Conservation (phyloP, 2,329 filamentous ascomycete genomes). For the Talaromyces sp. region DNA sequence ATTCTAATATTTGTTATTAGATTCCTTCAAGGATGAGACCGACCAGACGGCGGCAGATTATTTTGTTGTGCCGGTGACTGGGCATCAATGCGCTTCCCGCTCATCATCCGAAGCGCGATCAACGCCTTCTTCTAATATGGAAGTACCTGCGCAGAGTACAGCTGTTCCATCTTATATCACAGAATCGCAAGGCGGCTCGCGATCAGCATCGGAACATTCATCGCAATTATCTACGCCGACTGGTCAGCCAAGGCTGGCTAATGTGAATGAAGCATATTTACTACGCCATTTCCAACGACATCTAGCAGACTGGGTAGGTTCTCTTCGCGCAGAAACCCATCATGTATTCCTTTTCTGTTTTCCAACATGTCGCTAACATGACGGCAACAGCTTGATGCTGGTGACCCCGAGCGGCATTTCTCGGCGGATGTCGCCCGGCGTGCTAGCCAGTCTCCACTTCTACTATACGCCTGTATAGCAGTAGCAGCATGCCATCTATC, state of each 20-base stretch:
- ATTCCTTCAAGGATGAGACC: slow-evolving; percentile 41
- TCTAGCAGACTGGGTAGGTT: slow-evolving; percentile 36
- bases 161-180: slow-evolving; percentile 16
- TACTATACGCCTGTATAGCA: slow-evolving; percentile 38
- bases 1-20: slow-evolving; percentile 14
- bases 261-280: slow-evolving; percentile 37
- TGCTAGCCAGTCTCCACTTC: slow-evolving; percentile 32
- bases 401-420: slow-evolving; percentile 35
- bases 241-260: slow-evolving; percentile 28
- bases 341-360: not conserved
- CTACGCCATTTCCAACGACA: slow-evolving; percentile 37
- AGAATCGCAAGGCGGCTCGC: slow-evolving; percentile 16
- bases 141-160: slow-evolving; percentile 15
- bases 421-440: slow-evolving; percentile 35
- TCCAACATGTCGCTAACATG: slow-evolving; percentile 11
- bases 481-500: slow-evolving; percentile 39
- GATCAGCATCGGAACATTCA: slow-evolving; percentile 21
- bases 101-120: slow-evolving; percentile 29
- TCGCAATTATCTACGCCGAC: slow-evolving; percentile 22
- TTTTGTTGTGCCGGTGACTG: slow-evolving; percentile 29
- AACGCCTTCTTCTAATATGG: slow-evolving; percentile 29
- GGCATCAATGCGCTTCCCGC: slow-evolving; percentile 20
- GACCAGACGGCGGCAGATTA: slow-evolving; percentile 40
- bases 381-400: slow-evolving; percentile 33
- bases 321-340: not conserved